phyloP scores from a whole-genome alignment of 371 early-diverging fungal species.

The Actinomucor elegans region DNA sequence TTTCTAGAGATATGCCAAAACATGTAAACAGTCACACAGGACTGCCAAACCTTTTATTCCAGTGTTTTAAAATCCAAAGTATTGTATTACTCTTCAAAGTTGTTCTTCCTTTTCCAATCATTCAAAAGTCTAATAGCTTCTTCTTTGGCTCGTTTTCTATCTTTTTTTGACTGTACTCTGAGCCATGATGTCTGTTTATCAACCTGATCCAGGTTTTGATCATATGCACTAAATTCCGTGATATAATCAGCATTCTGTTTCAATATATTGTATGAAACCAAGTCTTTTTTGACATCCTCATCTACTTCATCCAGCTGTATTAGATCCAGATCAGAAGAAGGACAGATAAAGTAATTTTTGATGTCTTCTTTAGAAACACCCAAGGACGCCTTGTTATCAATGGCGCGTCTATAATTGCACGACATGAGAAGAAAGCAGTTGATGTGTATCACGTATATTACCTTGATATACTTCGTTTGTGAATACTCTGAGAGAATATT shows the following conservation, averaged over 20 bases:
- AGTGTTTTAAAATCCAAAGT: too few relatives aligned
- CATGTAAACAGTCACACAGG: too few relatives aligned
- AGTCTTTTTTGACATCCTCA: not conserved
- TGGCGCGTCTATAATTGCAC: slow-evolving; percentile 54
- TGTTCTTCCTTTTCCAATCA: not conserved
- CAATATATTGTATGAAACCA: not conserved
- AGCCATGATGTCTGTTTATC: not conserved
- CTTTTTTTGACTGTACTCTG: not conserved
- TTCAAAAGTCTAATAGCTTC: not conserved
- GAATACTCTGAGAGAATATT: slow-evolving; percentile 25
- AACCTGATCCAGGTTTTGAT: not conserved
- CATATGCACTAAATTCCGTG: not conserved
- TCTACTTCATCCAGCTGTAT: not conserved
- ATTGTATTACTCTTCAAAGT: too few relatives aligned
- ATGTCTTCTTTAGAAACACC: slow-evolving; percentile 9
- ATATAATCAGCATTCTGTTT: slow-evolving; percentile 1
- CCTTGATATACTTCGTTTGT: slow-evolving; percentile 39
- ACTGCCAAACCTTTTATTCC: too few relatives aligned
- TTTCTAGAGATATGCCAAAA: too few relatives aligned
- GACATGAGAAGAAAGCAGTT: slow-evolving; percentile 28
- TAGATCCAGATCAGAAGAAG: not conserved
- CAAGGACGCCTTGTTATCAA: slow-evolving; percentile 52
- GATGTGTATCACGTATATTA: slow-evolving; percentile 57
- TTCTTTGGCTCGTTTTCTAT: not conserved
- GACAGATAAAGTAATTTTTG: not conserved